These are phyloP conservation scores for Rheum nobile DNA, from an alignment of 148 eudicot genomes.

Conservation along the genomic window DNA sequence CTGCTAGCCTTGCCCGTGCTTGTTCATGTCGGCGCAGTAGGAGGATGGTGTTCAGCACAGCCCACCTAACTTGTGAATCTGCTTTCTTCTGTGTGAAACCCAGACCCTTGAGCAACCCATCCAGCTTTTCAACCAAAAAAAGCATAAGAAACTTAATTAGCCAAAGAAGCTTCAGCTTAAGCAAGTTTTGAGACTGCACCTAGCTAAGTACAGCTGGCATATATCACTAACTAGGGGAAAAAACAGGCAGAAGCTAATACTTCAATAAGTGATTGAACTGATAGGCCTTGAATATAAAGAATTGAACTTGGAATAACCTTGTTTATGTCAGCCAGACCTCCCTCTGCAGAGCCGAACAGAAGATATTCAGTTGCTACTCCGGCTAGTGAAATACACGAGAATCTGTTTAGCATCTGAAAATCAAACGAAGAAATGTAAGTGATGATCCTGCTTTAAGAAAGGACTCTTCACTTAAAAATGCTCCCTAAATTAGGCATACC, in stretches of 20 bases:
- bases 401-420: conserved; percentile 74
- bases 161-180: not conserved
- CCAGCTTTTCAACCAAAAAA: conserved; percentile 38
- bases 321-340: conserved; percentile 78
- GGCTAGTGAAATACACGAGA: conserved; percentile 89
- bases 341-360: conserved; percentile 70
- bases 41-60: conserved; percentile 73
- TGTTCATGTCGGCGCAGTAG: conserved; percentile 77
- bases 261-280: not conserved
- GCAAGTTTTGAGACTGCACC: no score
- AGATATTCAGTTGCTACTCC: conserved; percentile 96
- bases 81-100: conserved; percentile 97
- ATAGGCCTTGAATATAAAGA: no score
- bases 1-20: conserved; percentile 56
- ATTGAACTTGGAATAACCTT: conserved; percentile 25
- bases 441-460: not conserved
- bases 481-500: conserved; percentile 20
- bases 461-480: not conserved
- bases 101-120: conserved; percentile 53
- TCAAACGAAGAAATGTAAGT: not conserved
- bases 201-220: no score
- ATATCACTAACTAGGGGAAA: no score
- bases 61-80: conserved; percentile 95
- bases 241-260: not conserved
- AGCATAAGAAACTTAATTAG: not conserved